These are phyloP conservation scores for Miscanthus sacchariflorus DNA, from an alignment of 202 grass and related monocot genomes.

Conservation along the genomic window DNA sequence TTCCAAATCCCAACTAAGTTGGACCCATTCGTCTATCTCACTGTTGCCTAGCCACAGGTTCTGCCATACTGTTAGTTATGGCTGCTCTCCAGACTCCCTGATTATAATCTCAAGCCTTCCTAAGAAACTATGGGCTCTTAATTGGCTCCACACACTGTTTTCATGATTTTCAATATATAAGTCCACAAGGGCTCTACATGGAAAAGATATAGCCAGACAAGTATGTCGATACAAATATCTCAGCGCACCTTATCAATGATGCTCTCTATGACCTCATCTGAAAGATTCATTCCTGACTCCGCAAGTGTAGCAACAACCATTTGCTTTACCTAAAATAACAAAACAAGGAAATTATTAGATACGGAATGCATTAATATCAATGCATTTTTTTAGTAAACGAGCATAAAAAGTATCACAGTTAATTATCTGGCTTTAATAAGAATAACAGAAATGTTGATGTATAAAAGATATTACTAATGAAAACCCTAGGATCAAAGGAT, in stretches of 20 bases:
- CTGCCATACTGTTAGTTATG: not conserved
- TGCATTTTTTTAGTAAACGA: constrained; percentile 11
- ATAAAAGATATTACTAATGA: constrained; percentile 5
- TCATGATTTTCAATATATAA: not conserved
- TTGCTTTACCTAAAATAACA: constrained; percentile 79
- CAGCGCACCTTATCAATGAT: constrained; percentile 93
- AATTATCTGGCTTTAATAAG: constrained; percentile 7
- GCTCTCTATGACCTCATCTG: constrained; percentile 77
- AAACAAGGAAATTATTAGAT: constrained; percentile 36
- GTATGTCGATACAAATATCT: constrained; percentile 10
- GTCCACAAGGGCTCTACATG: constrained; percentile 14
- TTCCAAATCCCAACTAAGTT: not conserved
- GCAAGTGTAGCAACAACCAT: constrained; percentile 97
- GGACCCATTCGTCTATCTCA: not conserved
- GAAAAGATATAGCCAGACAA: not conserved
- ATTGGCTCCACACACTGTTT: not conserved
- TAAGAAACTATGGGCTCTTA: not conserved
- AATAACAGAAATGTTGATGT: not conserved
- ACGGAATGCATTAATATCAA: not conserved
- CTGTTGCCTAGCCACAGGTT: not conserved
- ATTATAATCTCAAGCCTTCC: not conserved
- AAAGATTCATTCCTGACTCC: constrained; percentile 93
- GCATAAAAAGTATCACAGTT: not conserved
- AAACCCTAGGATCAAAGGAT: not conserved
- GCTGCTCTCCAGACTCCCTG: not conserved